Conservation (phyloP, 2,329 filamentous ascomycete genomes). For the Boeremia exigua region DNA sequence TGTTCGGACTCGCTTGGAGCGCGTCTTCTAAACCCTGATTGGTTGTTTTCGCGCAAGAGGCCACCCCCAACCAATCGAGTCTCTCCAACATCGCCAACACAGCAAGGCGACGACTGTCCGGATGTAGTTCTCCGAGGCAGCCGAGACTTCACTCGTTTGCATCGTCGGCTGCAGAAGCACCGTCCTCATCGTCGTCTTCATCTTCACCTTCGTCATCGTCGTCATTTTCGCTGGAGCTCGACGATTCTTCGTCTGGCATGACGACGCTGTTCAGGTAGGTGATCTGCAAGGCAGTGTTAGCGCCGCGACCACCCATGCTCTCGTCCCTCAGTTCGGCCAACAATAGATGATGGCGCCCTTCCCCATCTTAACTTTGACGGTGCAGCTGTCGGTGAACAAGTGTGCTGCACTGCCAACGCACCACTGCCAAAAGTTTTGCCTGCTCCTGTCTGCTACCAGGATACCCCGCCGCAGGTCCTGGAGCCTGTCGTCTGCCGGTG, state of each 20-base stretch:
- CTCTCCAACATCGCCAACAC: background rate
- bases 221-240: constrained; percentile 39
- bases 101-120: background rate
- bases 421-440: constrained; percentile 23
- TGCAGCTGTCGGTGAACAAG: constrained; percentile 32
- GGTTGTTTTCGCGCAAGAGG: constrained; percentile 29
- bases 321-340: constrained; percentile 16
- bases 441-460: constrained; percentile 22
- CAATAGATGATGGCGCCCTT: constrained; percentile 14
- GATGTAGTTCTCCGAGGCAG: background rate
- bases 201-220: constrained; percentile 38
- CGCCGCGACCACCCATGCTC: constrained; percentile 19
- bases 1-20: constrained; percentile 25
- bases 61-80: constrained; percentile 30
- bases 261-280: constrained; percentile 58
- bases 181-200: constrained; percentile 3
- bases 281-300: constrained; percentile 49
- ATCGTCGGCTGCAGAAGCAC: constrained; percentile 16
- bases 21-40: constrained; percentile 30
- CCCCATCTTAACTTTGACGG: constrained; percentile 16
- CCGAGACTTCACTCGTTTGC: constrained; percentile 10
- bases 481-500: constrained; percentile 1
- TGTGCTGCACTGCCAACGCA: constrained; percentile 46
- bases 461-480: constrained; percentile 19
- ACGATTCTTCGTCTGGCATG: constrained; percentile 54